Evolutionary conservation across 768 basidiomycete genomes (phyloP).

Genomic region (Rhizopogon salebrosus): DNA sequence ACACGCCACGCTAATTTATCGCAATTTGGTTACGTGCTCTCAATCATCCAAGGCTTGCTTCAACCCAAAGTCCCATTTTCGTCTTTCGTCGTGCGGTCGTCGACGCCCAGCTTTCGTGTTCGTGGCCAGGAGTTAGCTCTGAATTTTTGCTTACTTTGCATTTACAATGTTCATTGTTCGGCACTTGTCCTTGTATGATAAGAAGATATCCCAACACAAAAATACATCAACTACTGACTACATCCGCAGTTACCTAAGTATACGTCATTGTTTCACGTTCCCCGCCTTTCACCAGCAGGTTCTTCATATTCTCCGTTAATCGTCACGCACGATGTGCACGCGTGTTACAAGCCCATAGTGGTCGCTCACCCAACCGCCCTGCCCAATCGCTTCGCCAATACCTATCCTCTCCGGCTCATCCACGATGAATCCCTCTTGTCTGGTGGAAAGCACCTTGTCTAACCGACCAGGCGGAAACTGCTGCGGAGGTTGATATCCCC

Average conservation of each 20-base stretch:
- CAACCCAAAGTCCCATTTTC: no score
- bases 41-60: no score
- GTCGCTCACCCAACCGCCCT: constrained; percentile 56
- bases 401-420: constrained; percentile 54
- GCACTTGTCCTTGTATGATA: no score
- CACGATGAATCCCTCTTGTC: constrained; percentile 44
- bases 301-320: constrained; percentile 5
- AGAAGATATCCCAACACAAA: constrained; percentile 3
- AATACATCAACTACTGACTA: constrained; percentile 5
- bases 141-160: not conserved
- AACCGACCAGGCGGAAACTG: constrained; percentile 49
- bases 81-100: no score
- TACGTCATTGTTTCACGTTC: constrained; percentile 1
- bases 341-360: constrained; percentile 56
- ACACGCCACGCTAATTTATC: constrained; percentile 3
- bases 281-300: not conserved
- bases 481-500: constrained; percentile 58
- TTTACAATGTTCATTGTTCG: not conserved
- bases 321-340: constrained; percentile 22
- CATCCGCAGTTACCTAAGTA: not conserved
- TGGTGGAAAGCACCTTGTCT: constrained; percentile 62
- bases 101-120: no score
- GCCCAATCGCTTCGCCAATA: constrained; percentile 39
- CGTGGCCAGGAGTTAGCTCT: not conserved
- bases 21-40: no score